phyloP scores from a whole-genome alignment of 2,329 filamentous ascomycete genomes.

The Fusarium ramigenum region DNA sequence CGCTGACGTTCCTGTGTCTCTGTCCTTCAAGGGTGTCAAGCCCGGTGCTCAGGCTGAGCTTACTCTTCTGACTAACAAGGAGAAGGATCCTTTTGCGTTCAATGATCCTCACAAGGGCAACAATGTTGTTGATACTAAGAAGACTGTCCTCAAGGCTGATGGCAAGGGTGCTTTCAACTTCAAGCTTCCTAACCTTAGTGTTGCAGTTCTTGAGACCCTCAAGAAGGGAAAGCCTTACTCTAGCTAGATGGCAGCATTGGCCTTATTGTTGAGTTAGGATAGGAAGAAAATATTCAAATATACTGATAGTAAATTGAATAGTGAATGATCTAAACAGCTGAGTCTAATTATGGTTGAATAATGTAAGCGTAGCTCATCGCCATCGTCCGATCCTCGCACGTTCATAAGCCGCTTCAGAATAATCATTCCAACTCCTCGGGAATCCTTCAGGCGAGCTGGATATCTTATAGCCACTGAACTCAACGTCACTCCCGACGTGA shows the following conservation, averaged over 20 bases:
- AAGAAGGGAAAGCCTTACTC: constrained; percentile 12
- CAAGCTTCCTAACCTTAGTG: constrained; percentile 62
- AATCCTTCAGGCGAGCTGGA: background rate
- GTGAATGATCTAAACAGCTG: accelerated
- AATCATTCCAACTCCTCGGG: accelerated
- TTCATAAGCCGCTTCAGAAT: background rate
- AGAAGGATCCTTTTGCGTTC: constrained; percentile 52
- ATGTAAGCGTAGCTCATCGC: background rate
- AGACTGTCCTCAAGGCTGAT: constrained; percentile 52
- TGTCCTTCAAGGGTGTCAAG: constrained; percentile 56
- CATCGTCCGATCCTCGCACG: accelerated
- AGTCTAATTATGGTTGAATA: too few relatives aligned
- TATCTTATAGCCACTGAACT: accelerated
- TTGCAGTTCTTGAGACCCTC: constrained; percentile 62
- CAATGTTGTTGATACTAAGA: constrained; percentile 60
- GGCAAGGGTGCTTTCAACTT: constrained; percentile 61
- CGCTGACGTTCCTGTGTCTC: constrained; percentile 55
- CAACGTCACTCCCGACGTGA: accelerated
- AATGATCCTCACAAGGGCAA: constrained; percentile 56
- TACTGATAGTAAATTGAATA: accelerated
- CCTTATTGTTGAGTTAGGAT: accelerated
- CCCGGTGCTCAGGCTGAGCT: constrained; percentile 53
- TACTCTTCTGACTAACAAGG: constrained; percentile 56
- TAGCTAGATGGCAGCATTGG: background rate
- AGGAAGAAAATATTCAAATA: background rate